Evolutionary conservation across 495 filamentous ascomycete genomes (phyloP).

Genomic region (Niebla homalea): DNA sequence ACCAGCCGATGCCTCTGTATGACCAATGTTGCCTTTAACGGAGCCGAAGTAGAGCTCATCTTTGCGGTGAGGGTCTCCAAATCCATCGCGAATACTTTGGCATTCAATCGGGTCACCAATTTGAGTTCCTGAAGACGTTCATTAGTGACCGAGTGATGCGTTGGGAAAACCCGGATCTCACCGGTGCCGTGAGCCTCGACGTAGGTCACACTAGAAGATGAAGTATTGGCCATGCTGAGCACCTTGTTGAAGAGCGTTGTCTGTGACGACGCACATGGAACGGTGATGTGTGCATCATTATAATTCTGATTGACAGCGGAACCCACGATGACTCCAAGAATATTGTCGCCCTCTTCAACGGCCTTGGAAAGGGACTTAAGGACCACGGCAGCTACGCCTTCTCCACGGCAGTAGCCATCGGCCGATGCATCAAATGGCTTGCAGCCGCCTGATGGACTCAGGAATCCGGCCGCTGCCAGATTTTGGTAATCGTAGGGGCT

Average conservation of each 20-base stretch:
- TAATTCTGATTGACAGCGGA: slow-evolving; percentile 18
- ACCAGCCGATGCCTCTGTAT: slow-evolving; percentile 32
- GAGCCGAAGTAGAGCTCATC: slow-evolving; percentile 20
- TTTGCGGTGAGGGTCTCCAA: slow-evolving; percentile 17
- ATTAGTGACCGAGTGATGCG: no score
- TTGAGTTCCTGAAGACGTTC: no score
- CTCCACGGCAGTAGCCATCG: slow-evolving; percentile 34
- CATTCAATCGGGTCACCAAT: slow-evolving; percentile 26
- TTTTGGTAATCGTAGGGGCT: slow-evolving; percentile 24
- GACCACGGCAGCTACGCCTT: slow-evolving; percentile 26
- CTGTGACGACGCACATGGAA: slow-evolving; percentile 22
- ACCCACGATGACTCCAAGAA: slow-evolving; percentile 33
- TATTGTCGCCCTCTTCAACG: slow-evolving; percentile 42
- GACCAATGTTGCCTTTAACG: slow-evolving; percentile 36
- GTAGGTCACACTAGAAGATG: slow-evolving; percentile 7
- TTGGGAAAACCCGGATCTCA: no score
- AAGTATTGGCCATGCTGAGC: background rate
- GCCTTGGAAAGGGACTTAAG: slow-evolving; percentile 26
- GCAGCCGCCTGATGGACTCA: slow-evolving; percentile 34
- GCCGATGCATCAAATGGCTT: slow-evolving; percentile 46
- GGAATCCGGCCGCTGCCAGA: slow-evolving; percentile 23
- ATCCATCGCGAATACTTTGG: slow-evolving; percentile 22
- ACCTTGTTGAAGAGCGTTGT: slow-evolving; percentile 14
- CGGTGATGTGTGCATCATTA: slow-evolving; percentile 18
- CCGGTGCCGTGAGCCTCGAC: slow-evolving; percentile 12